Percentiles rank a stretch among this genome's conserved stretches.
Conservation (phyloP, 1,284 basidiomycete genomes). For the Phylloboletellus chloephorus region DNA sequence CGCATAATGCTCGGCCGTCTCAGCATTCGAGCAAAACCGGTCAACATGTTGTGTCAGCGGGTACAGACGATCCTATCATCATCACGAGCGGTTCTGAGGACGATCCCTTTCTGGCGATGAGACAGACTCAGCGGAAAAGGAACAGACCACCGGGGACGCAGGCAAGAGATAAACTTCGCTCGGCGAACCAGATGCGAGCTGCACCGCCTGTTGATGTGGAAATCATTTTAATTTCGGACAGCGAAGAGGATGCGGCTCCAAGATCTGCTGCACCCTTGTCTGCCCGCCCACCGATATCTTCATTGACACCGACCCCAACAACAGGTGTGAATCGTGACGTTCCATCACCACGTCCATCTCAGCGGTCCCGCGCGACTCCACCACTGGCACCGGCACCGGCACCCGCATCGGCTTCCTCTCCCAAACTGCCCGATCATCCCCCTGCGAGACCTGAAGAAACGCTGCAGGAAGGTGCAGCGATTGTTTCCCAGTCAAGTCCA, state of each 20-base stretch:
- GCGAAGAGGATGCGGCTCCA: slow-evolving; percentile 17
- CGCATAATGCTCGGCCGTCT: slow-evolving; percentile 1
- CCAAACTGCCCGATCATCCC: background rate
- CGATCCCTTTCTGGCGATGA: background rate
- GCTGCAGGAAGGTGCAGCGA: background rate
- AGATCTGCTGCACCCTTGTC: background rate
- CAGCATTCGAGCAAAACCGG: background rate
- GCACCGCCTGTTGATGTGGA: slow-evolving; percentile 17
- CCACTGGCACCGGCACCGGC: background rate
- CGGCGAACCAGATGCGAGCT: background rate
- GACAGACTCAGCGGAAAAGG: slow-evolving; percentile 5
- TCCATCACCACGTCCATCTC: background rate
- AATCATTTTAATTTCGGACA: slow-evolving; percentile 29
- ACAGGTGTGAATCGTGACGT: background rate
- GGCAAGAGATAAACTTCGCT: background rate
- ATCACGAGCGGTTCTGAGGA: slow-evolving; percentile 25
- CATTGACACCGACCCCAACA: background rate
- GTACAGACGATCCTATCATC: slow-evolving; percentile 20
- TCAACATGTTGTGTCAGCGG: background rate
- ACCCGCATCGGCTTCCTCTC: slow-evolving; percentile 1
- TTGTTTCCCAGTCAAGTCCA: background rate
- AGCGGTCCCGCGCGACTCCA: background rate
- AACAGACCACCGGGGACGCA: slow-evolving; percentile 5
- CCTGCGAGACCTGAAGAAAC: background rate
- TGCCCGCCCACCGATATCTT: background rate